Conservation (phyloP, 2,329 filamentous ascomycete genomes). For the Trichophyton equinum region DNA sequence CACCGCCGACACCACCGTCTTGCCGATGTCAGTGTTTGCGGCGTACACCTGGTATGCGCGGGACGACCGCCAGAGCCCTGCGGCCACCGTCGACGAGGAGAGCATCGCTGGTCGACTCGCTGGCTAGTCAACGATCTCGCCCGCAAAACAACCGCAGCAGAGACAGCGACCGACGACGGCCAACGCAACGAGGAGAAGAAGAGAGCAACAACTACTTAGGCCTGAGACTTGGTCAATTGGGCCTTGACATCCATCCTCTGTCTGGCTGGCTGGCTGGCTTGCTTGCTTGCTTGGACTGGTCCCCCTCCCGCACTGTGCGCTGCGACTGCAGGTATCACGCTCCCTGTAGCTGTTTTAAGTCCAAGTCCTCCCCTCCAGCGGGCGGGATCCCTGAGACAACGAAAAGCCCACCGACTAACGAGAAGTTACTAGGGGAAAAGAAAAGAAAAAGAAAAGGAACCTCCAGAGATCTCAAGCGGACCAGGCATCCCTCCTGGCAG, state of each 20-base stretch:
- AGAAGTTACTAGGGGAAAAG: no score
- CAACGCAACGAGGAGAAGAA: no score
- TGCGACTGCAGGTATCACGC: neutral
- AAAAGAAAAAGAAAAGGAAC: neutral
- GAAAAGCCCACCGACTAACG: neutral
- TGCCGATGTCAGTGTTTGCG: constrained; percentile 73
- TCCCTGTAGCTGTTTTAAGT: neutral
- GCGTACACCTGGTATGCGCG: constrained; percentile 65
- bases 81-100: constrained; percentile 30
- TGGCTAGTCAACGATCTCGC: neutral
- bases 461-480: neutral
- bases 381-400: neutral
- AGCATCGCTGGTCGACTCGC: constrained; percentile 2
- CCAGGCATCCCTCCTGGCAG: neutral
- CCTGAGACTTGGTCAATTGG: neutral
- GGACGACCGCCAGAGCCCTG: constrained; percentile 55
- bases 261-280: no score
- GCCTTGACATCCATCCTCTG: neutral
- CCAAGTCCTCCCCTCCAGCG: neutral
- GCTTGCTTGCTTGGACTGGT: neutral
- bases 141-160: neutral
- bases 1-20: constrained; percentile 66
- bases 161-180: neutral
- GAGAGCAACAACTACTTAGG: neutral
- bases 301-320: neutral